Conservation (phyloP, 2,329 filamentous ascomycete species). For the Colletotrichum shisoi region DNA sequence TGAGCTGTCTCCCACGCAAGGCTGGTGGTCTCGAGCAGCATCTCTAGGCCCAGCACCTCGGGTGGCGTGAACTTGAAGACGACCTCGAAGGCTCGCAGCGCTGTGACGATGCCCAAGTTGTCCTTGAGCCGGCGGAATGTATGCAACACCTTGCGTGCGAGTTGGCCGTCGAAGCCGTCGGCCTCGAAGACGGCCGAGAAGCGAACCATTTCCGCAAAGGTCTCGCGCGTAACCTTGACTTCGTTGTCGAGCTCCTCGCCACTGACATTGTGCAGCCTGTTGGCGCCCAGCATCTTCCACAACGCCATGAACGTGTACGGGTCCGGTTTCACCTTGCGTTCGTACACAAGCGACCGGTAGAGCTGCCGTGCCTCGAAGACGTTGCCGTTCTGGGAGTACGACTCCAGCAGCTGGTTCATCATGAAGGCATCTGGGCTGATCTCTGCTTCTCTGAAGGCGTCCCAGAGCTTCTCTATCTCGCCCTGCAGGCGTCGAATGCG, state of each 20-base stretch:
- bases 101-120: conserved; percentile 55
- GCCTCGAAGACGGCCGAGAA: conserved; percentile 56
- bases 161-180: conserved; percentile 55
- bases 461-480: conserved; percentile 67
- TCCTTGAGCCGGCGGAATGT: conserved; percentile 59
- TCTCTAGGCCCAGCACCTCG: conserved; percentile 58
- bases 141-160: conserved; percentile 60
- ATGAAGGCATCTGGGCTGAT: conserved; percentile 76
- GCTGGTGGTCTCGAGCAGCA: conserved; percentile 56
- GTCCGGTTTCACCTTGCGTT: conserved; percentile 65
- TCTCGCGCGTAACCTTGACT: conserved; percentile 49
- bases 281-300: conserved; percentile 67
- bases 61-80: conserved; percentile 56
- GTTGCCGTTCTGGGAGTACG: conserved; percentile 67
- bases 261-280: conserved; percentile 54
- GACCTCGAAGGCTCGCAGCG: conserved; percentile 54
- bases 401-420: conserved; percentile 79
- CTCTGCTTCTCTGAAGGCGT: conserved; percentile 68
- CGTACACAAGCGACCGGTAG: conserved; percentile 62
- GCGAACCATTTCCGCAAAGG: conserved; percentile 61
- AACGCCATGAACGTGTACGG: conserved; percentile 73
- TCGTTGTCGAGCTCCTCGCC: conserved; percentile 46
- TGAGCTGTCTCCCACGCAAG: conserved; percentile 54
- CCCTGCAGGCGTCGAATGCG: conserved; percentile 66
- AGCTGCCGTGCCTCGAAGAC: conserved; percentile 62